Conservation (phyloP, 2,329 filamentous ascomycete genomes). For the Verticillium nonalfalfae region DNA sequence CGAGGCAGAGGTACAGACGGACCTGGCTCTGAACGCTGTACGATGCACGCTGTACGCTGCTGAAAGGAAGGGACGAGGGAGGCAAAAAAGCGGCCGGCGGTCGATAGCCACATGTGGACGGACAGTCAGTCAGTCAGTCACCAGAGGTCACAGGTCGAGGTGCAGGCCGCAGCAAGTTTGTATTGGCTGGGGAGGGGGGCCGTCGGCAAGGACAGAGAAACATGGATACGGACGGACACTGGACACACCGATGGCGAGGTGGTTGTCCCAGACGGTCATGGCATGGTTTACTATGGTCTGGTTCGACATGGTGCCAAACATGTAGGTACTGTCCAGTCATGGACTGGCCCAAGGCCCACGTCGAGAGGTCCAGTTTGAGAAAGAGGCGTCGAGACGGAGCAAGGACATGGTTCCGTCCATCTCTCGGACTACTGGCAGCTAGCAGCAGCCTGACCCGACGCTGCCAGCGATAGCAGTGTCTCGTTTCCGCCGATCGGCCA, state of each 20-base stretch:
- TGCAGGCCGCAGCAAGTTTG: background rate
- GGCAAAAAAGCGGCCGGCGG: too few relatives aligned
- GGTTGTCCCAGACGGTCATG: background rate
- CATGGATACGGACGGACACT: background rate
- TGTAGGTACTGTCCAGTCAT: background rate
- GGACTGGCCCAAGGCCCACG: background rate
- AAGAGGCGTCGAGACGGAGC: background rate
- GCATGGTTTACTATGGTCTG: too few relatives aligned
- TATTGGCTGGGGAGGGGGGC: background rate
- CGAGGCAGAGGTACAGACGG: background rate
- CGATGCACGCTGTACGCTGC: too few relatives aligned
- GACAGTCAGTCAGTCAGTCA: background rate
- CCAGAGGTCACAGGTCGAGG: background rate
- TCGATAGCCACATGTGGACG: background rate
- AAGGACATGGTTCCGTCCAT: background rate
- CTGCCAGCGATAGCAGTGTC: background rate
- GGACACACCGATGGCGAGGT: background rate
- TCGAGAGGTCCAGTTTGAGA: background rate
- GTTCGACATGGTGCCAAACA: too few relatives aligned
- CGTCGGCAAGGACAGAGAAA: background rate
- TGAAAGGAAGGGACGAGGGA: too few relatives aligned
- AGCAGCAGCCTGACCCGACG: background rate
- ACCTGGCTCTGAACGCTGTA: too few relatives aligned
- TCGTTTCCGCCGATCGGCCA: background rate
- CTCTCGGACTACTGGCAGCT: background rate